Evolutionary conservation across 805 yeast genomes (phyloP).

Genomic region (Kurtzmaniella fragi): DNA sequence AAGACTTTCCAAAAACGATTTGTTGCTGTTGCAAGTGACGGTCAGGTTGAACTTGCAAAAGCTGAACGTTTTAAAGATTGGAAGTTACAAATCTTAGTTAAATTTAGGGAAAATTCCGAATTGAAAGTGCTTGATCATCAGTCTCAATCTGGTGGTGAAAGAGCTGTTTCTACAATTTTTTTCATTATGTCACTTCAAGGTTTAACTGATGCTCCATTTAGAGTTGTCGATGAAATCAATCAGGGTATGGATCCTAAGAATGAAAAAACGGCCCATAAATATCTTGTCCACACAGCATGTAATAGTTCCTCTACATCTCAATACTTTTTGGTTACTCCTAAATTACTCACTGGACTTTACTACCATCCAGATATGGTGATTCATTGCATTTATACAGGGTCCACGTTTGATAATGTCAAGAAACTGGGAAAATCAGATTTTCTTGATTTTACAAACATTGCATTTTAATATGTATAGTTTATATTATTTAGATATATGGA

Average conservation of each 20-base stretch:
- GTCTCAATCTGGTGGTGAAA: slow-evolving; percentile 95
- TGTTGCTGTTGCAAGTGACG: slow-evolving; percentile 75
- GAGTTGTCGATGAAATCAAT: slow-evolving; percentile 96
- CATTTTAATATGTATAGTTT: background rate
- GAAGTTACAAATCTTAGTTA: slow-evolving; percentile 79
- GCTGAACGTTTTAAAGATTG: slow-evolving; percentile 61
- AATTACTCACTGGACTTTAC: slow-evolving; percentile 69
- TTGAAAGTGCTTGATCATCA: slow-evolving; percentile 72
- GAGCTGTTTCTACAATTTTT: slow-evolving; percentile 90
- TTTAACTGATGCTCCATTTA: slow-evolving; percentile 79
- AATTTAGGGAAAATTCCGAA: slow-evolving; percentile 76
- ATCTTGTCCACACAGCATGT: slow-evolving; percentile 84
- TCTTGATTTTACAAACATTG: slow-evolving; percentile 23
- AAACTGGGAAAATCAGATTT: slow-evolving; percentile 15
- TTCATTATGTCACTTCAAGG: slow-evolving; percentile 90
- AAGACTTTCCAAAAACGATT: slow-evolving; percentile 62
- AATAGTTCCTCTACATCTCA: slow-evolving; percentile 50
- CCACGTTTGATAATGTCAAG: slow-evolving; percentile 17
- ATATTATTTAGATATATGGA: background rate
- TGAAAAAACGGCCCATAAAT: slow-evolving; percentile 79
- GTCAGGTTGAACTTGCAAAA: slow-evolving; percentile 63
- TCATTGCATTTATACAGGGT: slow-evolving; percentile 63
- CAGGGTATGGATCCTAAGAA: slow-evolving; percentile 98
- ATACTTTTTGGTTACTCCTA: slow-evolving; percentile 90
- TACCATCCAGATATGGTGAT: slow-evolving; percentile 78